phyloP scores from a whole-genome alignment of 257 asterid species.

The Gentiana straminea region DNA sequence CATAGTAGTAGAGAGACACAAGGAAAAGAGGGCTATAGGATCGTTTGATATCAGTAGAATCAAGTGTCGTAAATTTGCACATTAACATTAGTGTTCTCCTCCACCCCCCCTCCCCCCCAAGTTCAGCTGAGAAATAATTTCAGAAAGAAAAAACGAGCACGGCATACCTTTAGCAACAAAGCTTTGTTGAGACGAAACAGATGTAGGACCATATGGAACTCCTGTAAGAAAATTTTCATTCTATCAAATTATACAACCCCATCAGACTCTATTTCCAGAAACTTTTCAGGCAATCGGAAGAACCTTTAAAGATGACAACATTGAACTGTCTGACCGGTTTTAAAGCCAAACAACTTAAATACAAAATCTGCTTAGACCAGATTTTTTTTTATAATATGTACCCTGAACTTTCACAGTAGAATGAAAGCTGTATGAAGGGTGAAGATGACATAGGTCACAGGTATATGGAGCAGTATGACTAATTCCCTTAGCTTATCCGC shows the following conservation, averaged over 20 bases:
- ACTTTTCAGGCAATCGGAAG: not conserved
- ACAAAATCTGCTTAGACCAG: constrained; percentile 1
- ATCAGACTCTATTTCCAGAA: constrained; percentile 20
- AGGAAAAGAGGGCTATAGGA: no score
- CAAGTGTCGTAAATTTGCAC: no score
- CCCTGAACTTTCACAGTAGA: not conserved
- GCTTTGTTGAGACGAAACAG: constrained; percentile 80
- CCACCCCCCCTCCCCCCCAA: no score
- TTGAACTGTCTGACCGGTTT: no score
- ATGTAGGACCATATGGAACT: constrained; percentile 68
- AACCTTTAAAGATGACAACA: constrained; percentile 4
- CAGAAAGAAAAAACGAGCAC: constrained; percentile 6
- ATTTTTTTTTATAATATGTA: not conserved
- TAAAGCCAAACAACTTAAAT: not conserved
- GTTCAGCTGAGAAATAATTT: constrained; percentile 8
- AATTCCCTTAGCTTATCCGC: no score
- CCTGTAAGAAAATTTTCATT: constrained; percentile 62
- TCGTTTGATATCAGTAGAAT: no score
- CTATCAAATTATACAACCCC: constrained; percentile 26
- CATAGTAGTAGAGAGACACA: no score
- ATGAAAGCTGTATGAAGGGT: no score
- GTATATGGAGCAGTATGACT: no score
- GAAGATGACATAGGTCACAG: no score
- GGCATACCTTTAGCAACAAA: constrained; percentile 82
- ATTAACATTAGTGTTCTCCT: no score